Base-by-base conservation (phyloP, 2,329 filamentous ascomycete genomes). In the Paramyrothecium roridum region DNA sequence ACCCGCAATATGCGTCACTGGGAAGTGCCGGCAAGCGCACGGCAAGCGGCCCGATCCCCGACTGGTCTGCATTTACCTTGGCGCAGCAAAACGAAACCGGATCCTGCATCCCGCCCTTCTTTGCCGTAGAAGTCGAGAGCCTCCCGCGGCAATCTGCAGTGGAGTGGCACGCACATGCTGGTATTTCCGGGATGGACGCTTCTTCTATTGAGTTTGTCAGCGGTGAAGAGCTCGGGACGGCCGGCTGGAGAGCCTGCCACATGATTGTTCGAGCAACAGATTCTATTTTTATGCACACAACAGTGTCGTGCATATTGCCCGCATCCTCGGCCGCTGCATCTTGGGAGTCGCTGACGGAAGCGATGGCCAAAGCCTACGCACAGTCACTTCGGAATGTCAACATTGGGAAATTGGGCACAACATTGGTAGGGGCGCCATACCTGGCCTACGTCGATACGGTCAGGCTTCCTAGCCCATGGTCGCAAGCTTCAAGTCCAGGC, bases 151-250 rank as follows among this genome's bases (percentile, higher is more conserved):
- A 76, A 17, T 88, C 88, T 26, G 79, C 79, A 40, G 84, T 97
- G 12, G 95, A 99, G 75, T 99, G 93, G 93, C 88, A 90, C 62
- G 87, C 80, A 1, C 82, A 88, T 55, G 67, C 84, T 3, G 89
- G 90, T 0, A 70, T 89, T 8, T 69, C 70, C 11, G 55, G 60
- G 22, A 57, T 76, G 3, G 57, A 61, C 4, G 64, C 70, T 50
- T 55, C 63, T 16, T 65, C 61, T 4, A 64, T 64, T 33, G 66
- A 69, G 56, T 59, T 69, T 48, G 46, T 61, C 12, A 55, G 54
- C 22, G 54, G 59, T 21, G 50, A 55, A 11, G 57, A 66, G 37
- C 52, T 60, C 10, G 56, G 54, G 16, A 26, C 33, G 3, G 53
- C 54, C 2, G 61, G 60, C 7, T 73, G 71, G 68, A 63, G 56